phyloP scores from a whole-genome alignment of 2,329 filamentous ascomycete species.

The Aspergillus calidoustus region DNA sequence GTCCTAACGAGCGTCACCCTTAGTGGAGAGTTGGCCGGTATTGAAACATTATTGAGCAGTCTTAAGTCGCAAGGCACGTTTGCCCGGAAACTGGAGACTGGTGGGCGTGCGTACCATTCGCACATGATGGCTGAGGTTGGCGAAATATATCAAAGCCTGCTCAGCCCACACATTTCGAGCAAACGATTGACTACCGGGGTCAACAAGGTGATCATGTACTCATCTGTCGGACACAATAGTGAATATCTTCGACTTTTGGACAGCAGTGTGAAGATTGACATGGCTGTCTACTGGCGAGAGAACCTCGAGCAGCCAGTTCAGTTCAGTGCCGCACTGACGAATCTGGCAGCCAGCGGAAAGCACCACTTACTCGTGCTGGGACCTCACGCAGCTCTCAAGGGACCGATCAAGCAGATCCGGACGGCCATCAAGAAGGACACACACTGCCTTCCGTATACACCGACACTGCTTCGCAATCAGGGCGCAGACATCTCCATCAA shows the following conservation, averaged over 20 bases:
- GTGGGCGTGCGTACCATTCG: too few relatives aligned
- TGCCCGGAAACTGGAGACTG: too few relatives aligned
- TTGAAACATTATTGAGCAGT: too few relatives aligned
- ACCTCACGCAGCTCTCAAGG: slow-evolving; percentile 18
- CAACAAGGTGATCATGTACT: too few relatives aligned
- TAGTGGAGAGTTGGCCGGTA: too few relatives aligned
- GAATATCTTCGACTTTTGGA: not conserved
- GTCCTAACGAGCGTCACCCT: too few relatives aligned
- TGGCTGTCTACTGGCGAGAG: not conserved
- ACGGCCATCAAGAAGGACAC: not conserved
- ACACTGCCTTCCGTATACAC: not conserved
- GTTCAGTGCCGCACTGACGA: slow-evolving; percentile 1
- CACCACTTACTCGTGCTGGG: slow-evolving; percentile 17
- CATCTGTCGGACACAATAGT: too few relatives aligned
- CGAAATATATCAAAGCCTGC: too few relatives aligned
- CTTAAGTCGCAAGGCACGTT: too few relatives aligned
- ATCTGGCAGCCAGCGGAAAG: not conserved
- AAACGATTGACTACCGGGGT: too few relatives aligned
- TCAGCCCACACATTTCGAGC: too few relatives aligned
- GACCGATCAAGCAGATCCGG: slow-evolving; percentile 12
- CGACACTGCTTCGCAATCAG: not conserved
- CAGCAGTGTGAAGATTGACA: slow-evolving; percentile 1
- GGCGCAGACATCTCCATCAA: not conserved
- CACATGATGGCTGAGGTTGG: too few relatives aligned
- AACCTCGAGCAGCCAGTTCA: not conserved